Evolutionary conservation across 1,139 yeast species (phyloP).

Genomic region (Candida mesenterica): DNA sequence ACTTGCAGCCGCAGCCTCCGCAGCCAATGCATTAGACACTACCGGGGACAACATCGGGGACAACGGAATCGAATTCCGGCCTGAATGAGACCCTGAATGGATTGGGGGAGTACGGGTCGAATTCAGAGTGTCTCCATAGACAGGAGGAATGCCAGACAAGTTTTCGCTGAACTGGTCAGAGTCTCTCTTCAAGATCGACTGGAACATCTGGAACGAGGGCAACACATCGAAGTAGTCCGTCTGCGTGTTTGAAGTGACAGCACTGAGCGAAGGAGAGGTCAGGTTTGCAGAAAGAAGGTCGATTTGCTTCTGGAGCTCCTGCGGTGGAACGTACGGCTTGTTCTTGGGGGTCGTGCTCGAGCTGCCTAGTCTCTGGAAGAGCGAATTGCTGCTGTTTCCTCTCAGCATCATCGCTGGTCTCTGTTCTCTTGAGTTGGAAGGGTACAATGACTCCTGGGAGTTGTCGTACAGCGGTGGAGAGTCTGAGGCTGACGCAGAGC

Average conservation of each 20-base stretch:
- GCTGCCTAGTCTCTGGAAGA: not conserved
- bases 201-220: slow-evolving; percentile 66
- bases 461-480: slow-evolving; percentile 3
- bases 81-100: not conserved
- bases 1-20: slow-evolving; percentile 1
- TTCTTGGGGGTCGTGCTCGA: slow-evolving; percentile 5
- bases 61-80: not conserved
- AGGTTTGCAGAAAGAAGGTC: slow-evolving; percentile 19
- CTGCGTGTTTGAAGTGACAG: slow-evolving; percentile 31
- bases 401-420: not conserved
- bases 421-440: not conserved
- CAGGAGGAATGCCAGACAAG: slow-evolving; percentile 37
- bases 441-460: not conserved
- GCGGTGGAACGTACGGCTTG: slow-evolving; percentile 35
- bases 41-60: slow-evolving; percentile 10
- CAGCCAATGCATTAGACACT: slow-evolving; percentile 11
- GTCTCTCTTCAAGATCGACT: slow-evolving; percentile 50
- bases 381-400: not conserved
- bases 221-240: slow-evolving; percentile 53
- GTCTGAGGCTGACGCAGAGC: not conserved
- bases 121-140: slow-evolving; percentile 35
- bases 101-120: slow-evolving; percentile 29
- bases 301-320: slow-evolving; percentile 37
- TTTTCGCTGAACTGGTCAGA: slow-evolving; percentile 43
- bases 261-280: slow-evolving; percentile 18